phyloP scores from a whole-genome alignment of 2,329 filamentous ascomycete species.

The Dendryphion nanum region DNA sequence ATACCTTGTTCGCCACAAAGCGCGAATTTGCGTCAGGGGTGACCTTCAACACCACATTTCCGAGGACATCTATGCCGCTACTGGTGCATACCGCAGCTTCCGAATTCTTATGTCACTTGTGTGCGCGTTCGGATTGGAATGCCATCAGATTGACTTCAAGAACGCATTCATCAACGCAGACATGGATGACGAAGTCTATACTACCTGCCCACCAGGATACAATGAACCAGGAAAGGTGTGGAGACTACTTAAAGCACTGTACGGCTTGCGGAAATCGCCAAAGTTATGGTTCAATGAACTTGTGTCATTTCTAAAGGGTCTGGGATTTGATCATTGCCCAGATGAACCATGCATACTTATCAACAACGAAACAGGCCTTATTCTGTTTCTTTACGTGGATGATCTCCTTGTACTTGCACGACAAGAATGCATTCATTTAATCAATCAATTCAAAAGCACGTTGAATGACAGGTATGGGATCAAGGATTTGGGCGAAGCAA shows the following conservation, averaged over 20 bases:
- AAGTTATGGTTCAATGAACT: constrained; percentile 8
- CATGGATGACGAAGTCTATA: neutral
- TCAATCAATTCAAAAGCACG: neutral
- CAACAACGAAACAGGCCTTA: constrained; percentile 5
- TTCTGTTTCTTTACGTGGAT: constrained; percentile 6
- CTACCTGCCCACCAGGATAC: neutral
- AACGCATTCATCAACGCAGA: neutral
- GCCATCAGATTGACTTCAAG: neutral
- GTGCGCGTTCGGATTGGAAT: neutral
- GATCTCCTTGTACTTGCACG: constrained; percentile 2
- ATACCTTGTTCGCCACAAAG: neutral
- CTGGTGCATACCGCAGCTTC: neutral
- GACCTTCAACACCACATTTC: neutral
- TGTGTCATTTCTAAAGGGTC: constrained; percentile 1
- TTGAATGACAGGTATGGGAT: neutral
- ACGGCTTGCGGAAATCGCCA: constrained; percentile 8
- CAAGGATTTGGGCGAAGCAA: neutral
- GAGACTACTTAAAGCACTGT: constrained; percentile 6
- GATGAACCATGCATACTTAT: constrained; percentile 6
- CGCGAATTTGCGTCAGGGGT: neutral
- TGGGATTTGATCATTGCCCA: constrained; percentile 2
- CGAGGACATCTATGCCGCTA: neutral
- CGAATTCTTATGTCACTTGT: neutral
- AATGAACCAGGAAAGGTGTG: neutral
- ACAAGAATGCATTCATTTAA: neutral